phyloP scores from a whole-genome alignment of 1,139 yeast genomes.

The Nematodospora anomalae region DNA sequence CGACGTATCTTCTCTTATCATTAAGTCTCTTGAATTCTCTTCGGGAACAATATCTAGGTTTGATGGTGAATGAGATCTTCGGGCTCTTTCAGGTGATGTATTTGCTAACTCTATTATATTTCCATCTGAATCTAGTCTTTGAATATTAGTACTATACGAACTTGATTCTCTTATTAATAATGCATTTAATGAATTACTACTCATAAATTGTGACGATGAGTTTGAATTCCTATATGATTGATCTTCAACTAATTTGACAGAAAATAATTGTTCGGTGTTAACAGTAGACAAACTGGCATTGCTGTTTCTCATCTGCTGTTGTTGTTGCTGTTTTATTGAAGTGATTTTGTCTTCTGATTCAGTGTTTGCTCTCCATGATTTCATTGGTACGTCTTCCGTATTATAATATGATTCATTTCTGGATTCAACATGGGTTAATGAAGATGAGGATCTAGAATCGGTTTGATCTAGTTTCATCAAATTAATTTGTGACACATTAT shows the following conservation, averaged over 20 bases:
- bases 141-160: constrained; percentile 44
- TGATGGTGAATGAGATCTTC: constrained; percentile 26
- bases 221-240: constrained; percentile 40
- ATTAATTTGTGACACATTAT: constrained; percentile 23
- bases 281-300: constrained; percentile 79
- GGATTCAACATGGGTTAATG: constrained; percentile 40
- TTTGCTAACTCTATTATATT: constrained; percentile 38
- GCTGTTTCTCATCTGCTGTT: constrained; percentile 42
- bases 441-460: constrained; percentile 28
- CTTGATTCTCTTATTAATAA: constrained; percentile 26
- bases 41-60: constrained; percentile 35
- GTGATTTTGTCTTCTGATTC: constrained; percentile 25
- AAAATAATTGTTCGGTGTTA: constrained; percentile 78
- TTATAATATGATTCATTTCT: constrained; percentile 15
- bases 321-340: constrained; percentile 16
- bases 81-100: constrained; percentile 7
- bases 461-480: constrained; percentile 52
- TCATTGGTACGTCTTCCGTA: constrained; percentile 27
- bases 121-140: constrained; percentile 56
- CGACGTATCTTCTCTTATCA: constrained; percentile 17
- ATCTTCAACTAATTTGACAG: constrained; percentile 74
- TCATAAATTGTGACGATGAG: constrained; percentile 29
- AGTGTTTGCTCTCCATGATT: constrained; percentile 74
- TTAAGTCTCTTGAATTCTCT: constrained; percentile 23
- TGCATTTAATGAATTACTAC: constrained; percentile 32